A percentile compares a stretch with the other conserved stretches of the same genome.
Evolutionary conservation across 495 filamentous ascomycete species (phyloP).

Genomic region (Neurospora terricola): DNA sequence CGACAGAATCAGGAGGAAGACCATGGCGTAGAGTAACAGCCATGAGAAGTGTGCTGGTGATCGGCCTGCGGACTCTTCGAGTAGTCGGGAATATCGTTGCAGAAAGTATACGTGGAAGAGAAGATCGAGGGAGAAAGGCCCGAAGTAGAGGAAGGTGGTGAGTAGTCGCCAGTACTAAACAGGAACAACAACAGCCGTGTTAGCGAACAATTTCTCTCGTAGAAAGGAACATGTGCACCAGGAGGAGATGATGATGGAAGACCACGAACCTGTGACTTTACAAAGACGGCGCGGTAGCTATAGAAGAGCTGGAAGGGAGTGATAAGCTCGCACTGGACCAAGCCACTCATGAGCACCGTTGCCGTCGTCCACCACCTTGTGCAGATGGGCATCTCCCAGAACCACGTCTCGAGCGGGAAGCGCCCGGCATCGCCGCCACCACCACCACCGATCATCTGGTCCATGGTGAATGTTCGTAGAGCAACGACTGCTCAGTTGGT

Average conservation of each 20-base stretch:
- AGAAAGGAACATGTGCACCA: background rate
- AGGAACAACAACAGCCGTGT: background rate
- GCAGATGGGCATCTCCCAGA: slow-evolving; percentile 93
- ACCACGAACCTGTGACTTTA: slow-evolving; percentile 65
- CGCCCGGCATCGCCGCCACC: slow-evolving; percentile 46
- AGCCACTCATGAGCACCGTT: slow-evolving; percentile 74
- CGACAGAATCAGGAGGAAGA: slow-evolving; percentile 66
- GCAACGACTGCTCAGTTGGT: background rate
- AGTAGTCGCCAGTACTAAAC: slow-evolving; percentile 86
- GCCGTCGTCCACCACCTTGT: slow-evolving; percentile 95
- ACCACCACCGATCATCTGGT: slow-evolving; percentile 43
- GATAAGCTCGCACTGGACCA: slow-evolving; percentile 87
- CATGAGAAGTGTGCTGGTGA: slow-evolving; percentile 91
- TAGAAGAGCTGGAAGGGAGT: slow-evolving; percentile 94
- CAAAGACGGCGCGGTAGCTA: slow-evolving; percentile 83
- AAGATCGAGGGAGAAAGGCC: slow-evolving; percentile 85
- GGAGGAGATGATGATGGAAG: background rate
- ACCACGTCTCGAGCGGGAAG: slow-evolving; percentile 91
- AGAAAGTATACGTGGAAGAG: slow-evolving; percentile 99
- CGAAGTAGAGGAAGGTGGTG: slow-evolving; percentile 95
- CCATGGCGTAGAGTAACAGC: slow-evolving; percentile 77
- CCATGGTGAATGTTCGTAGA: slow-evolving; percentile 38
- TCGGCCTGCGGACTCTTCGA: slow-evolving; percentile 85
- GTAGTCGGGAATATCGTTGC: slow-evolving; percentile 87
- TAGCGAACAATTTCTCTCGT: background rate